Evolutionary conservation across 345 rosid species (phyloP).

Genomic region (Psidium friedrichsthalianum): DNA sequence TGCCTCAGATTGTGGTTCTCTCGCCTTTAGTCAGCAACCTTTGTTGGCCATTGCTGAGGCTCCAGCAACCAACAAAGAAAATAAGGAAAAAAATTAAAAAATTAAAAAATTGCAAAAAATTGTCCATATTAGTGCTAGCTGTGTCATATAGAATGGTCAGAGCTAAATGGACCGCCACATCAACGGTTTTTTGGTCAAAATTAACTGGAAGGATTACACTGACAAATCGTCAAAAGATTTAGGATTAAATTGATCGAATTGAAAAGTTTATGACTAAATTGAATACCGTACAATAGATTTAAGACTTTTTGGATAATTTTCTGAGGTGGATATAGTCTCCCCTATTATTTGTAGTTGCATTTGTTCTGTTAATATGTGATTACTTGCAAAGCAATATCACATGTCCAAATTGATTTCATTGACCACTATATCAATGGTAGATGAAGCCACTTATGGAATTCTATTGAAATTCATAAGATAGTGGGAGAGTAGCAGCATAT

Average conservation of each 20-base stretch:
- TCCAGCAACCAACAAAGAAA: too few species aligned
- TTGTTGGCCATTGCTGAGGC: too few species aligned
- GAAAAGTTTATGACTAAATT: fast-evolving
- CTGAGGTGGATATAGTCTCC: background rate
- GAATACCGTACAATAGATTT: fast-evolving
- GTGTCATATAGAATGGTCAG: background rate
- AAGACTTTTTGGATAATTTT: background rate
- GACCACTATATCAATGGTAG: background rate
- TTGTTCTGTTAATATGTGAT: background rate
- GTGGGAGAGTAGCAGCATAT: background rate
- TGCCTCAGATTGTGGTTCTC: too few species aligned
- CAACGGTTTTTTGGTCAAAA: background rate
- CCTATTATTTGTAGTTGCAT: background rate
- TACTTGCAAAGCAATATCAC: background rate
- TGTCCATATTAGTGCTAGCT: fast-evolving
- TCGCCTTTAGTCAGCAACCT: too few species aligned
- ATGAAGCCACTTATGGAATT: background rate
- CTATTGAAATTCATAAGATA: background rate
- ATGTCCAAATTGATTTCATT: background rate
- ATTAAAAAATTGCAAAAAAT: too few species aligned
- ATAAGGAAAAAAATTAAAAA: too few species aligned
- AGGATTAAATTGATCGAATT: background rate
- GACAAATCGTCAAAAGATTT: background rate
- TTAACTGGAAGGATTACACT: background rate
- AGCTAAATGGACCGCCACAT: fast-evolving